Base-by-base conservation (phyloP, 106 monocot species). In the Dendrobium nobile region DNA sequence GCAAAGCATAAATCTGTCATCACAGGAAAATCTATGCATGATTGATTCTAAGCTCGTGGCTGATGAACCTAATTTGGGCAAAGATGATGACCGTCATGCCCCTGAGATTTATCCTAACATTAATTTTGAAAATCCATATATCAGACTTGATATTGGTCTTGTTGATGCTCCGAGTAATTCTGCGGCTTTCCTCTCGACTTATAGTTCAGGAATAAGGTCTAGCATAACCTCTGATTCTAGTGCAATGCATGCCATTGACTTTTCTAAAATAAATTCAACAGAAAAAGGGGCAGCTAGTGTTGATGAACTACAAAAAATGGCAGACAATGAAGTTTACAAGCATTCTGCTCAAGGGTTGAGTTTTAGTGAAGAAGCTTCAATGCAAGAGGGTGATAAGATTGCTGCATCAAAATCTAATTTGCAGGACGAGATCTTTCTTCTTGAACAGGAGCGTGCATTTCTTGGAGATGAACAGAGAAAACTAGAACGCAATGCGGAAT, bases 401-500 rank as follows among this genome's bases (percentile, higher is more conserved):
- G 82, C 67, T 28, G 75, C 81, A 31, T 82, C 76, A 15, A 84
- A 90, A 80, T 56, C 84, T 72, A 75, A 74, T 75, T 72, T 99
- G 33, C 87, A 90, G 75, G 81, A 91, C 65, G 93, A 95, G 85
- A 85, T 99, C 16, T 87, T 81, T 28, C 56, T 85, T 41, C 89
- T 99, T 79, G 78, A 79, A 85, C 91, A 87, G 87, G 98, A 99
- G 82, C 84, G 85, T 54, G 24, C 77, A 77, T 40, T 82, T 67
- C 87, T 99, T 67, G 90, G 93, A 70, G 79, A 89, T 82, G 89
- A 99, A 73, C 90, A 92, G 81, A 91, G 91, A 84, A 95, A 82
- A 84, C 87, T 92, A 78, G 98, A 99, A 77, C 87, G 89, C 47
- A 92, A 91, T 91, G 95, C 98, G 51, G 98, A 99, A 79, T 85